phyloP scores from a whole-genome alignment of 306 rosid species.

The Bauhinia variegata region DNA sequence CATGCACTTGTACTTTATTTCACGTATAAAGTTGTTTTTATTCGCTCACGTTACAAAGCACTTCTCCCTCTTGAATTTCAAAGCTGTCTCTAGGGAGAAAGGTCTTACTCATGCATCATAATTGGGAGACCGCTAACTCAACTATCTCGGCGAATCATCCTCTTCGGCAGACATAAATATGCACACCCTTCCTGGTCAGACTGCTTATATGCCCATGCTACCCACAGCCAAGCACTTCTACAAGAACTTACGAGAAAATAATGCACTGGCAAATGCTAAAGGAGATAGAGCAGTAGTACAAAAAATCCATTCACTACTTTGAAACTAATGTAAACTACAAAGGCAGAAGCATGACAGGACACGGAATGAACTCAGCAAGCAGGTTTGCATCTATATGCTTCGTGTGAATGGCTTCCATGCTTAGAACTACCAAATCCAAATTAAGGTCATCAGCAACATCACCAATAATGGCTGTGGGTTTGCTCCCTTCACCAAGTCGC shows the following conservation, averaged over 20 bases:
- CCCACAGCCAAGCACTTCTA: conserved; percentile 4
- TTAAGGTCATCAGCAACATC: conserved; percentile 95
- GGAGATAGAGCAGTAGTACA: conserved; percentile 19
- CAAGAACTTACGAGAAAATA: conserved; percentile 4
- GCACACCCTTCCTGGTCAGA: conserved; percentile 26
- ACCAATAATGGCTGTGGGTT: conserved; percentile 86
- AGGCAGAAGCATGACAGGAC: conserved; percentile 90
- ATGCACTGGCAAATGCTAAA: conserved; percentile 27
- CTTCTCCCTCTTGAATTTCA: no score
- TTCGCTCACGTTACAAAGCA: no score
- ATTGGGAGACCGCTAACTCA: no score
- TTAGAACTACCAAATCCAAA: conserved; percentile 82
- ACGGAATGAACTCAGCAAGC: conserved; percentile 91
- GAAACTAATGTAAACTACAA: conserved; percentile 39
- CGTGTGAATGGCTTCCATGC: conserved; percentile 97
- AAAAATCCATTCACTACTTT: conserved; percentile 29
- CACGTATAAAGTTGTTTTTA: no score
- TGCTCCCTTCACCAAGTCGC: conserved; percentile 84
- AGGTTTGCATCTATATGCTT: conserved; percentile 93
- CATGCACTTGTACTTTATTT: no score
- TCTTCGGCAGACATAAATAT: conserved; percentile 29
- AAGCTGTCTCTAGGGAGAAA: no score
- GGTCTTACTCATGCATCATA: no score
- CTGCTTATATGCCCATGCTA: neutral
- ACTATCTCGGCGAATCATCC: no score